Percentiles rank a stretch among this genome's conserved stretches.
phyloP scores from a whole-genome alignment of 108 stramenopile genomes.

The Aurantiochytrium sp. region DNA sequence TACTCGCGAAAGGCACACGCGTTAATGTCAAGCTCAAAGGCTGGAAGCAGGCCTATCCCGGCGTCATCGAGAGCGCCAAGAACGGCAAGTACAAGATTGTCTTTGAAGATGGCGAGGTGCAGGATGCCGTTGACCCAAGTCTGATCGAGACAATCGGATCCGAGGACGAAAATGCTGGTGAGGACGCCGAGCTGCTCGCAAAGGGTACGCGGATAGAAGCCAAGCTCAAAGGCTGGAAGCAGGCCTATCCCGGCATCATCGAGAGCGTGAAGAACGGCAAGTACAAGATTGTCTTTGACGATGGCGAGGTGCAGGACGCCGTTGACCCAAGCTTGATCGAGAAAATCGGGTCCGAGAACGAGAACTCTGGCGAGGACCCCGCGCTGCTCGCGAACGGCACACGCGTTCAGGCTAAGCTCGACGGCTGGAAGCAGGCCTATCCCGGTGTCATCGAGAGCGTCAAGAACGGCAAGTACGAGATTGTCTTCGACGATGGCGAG shows the following conservation, averaged over 20 bases:
- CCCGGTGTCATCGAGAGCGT: background rate
- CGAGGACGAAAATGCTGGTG: background rate
- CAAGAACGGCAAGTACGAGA: background rate
- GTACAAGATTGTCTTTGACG: background rate
- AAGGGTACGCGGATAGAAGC: background rate
- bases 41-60: background rate
- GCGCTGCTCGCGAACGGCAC: background rate
- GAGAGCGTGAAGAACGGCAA: background rate
- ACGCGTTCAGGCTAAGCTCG: background rate
- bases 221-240: background rate
- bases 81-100: background rate
- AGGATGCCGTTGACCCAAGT: background rate
- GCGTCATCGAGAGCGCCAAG: background rate
- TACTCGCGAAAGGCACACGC: background rate
- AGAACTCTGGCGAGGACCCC: background rate
- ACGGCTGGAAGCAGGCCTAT: background rate
- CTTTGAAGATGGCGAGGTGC: constrained; percentile 7
- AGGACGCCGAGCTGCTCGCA: background rate
- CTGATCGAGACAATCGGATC: background rate
- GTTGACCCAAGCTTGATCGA: background rate
- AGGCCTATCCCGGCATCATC: background rate
- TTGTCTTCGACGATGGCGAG: constrained; percentile 19
- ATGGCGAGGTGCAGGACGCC: background rate
- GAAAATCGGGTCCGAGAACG: background rate
- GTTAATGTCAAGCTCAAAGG: background rate